Evolutionary conservation across 345 rosid genomes (phyloP), one percentile per base, ranked within the genome.

Genomic region (Gossypioides kirkii): DNA sequence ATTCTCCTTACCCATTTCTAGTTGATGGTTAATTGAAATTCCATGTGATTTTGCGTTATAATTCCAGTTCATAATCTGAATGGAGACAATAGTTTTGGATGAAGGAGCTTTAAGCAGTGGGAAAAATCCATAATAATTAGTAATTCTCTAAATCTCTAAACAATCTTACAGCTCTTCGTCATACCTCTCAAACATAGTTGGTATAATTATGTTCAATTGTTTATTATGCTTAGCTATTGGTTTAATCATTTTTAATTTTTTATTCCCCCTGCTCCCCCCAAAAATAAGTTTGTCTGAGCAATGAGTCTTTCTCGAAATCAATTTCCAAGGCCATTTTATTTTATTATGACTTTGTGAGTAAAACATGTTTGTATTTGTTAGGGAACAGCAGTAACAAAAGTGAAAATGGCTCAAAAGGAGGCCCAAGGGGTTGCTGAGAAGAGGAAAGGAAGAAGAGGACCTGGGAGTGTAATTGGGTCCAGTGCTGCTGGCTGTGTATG

Each of bases 321-420:
- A 61, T 17, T 61, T 8, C 22, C n/a, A 36, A 36, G 45, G 65
- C 10, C 10, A 22, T 46, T 23, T 20, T 10, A 56, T 67, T 23
- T 14, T 50, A 42, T 4, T 63, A 6, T 46, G 56, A 43, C 28
- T 65, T 65, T 47, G 41, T 67, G 26, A 47, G 23, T 47, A 25
- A 66, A 25, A 16, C 50, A 25, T 9, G 17, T 63, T 50, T 52
- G 10, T 42, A 59, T 74, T 38, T 81, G 25, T 46, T 78, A 95
- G 98, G 99, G 99, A 14, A 95, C 99, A 63, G 97, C 86, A 6
- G 99, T 84, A 20, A 95, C 99, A 18, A 95, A 95, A 77, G 97
- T 88, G 46, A 95, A 92, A 81, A 90, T 95, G 97, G 83, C 98
- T 7, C 90, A 95, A 64, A 95, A 95, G 90, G 99, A 92, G 81